Evolutionary conservation across 352 stramenopile species (phyloP).

Genomic region (Phytophthora idaei): DNA sequence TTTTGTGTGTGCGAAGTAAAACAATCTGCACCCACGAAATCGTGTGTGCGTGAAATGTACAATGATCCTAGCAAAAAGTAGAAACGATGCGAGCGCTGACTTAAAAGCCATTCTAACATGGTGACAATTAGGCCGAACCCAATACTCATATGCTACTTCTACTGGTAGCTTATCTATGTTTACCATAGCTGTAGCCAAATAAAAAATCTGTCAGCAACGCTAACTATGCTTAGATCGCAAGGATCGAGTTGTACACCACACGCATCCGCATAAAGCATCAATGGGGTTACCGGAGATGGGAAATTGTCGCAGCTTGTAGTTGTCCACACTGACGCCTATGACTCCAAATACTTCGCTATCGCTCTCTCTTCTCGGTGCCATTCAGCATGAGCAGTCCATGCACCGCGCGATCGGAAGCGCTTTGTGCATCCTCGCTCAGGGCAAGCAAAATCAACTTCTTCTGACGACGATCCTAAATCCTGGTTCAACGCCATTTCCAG

Average conservation of each 20-base stretch:
- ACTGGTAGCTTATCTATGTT: no score
- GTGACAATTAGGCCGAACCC: no score
- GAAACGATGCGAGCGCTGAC: constrained; percentile 4
- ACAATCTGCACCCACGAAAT: constrained; percentile 33
- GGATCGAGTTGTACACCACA: background rate
- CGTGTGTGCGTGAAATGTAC: constrained; percentile 38
- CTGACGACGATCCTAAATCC: constrained; percentile 17
- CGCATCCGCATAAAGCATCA: no score
- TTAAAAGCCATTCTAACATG: no score
- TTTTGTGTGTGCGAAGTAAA: constrained; percentile 39
- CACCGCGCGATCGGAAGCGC: constrained; percentile 11
- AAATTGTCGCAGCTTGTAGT: background rate
- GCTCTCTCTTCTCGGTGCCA: constrained; percentile 13
- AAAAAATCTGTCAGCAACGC: constrained; percentile 4
- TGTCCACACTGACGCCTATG: background rate
- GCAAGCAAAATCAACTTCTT: constrained; percentile 27
- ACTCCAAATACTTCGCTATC: background rate
- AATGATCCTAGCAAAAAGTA: constrained; percentile 31
- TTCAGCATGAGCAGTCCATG: constrained; percentile 13
- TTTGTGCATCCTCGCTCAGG: constrained; percentile 9
- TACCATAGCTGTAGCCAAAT: background rate
- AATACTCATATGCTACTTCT: no score
- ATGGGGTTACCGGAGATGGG: background rate
- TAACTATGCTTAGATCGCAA: constrained; percentile 2
- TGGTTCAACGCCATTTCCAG: constrained; percentile 20